These are phyloP conservation scores for Scortechinia acanthostroma DNA, from an alignment of 2,329 filamentous ascomycete genomes.

Conservation along the genomic window DNA sequence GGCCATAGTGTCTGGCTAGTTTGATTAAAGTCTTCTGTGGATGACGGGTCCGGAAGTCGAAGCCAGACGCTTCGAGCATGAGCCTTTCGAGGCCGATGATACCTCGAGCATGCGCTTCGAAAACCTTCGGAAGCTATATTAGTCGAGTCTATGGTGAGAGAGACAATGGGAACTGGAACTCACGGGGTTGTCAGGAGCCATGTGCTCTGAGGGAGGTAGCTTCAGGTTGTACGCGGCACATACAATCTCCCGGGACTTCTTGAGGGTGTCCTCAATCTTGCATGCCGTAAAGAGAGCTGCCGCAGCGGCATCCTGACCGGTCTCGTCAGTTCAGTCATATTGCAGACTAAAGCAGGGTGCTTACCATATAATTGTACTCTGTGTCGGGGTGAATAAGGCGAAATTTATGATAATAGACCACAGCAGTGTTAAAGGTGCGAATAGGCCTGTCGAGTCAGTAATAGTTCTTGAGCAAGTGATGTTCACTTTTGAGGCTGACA, in stretches of 20 bases:
- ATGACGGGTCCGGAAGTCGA: slow-evolving; percentile 86
- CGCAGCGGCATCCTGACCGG: slow-evolving; percentile 70
- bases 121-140: slow-evolving; percentile 42
- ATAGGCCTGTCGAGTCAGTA: slow-evolving; percentile 59
- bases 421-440: slow-evolving; percentile 85
- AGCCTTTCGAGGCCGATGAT: slow-evolving; percentile 86
- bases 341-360: too few species aligned
- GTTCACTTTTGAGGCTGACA: slow-evolving; percentile 20
- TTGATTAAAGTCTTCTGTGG: slow-evolving; percentile 82
- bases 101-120: slow-evolving; percentile 71
- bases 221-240: slow-evolving; percentile 86
- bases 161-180: slow-evolving; percentile 15
- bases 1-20: slow-evolving; percentile 43
- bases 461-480: slow-evolving; percentile 8
- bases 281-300: slow-evolving; percentile 86
- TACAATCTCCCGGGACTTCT: slow-evolving; percentile 89
- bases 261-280: slow-evolving; percentile 96
- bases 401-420: slow-evolving; percentile 89
- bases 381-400: slow-evolving; percentile 76
- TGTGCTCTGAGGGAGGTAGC: slow-evolving; percentile 50
- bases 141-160: neutral
- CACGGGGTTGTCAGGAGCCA: slow-evolving; percentile 75
- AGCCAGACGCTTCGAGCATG: slow-evolving; percentile 85
- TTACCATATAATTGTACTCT: slow-evolving; percentile 64
- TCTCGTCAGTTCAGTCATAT: neutral